Evolutionary conservation across 2,329 filamentous ascomycete species (phyloP), one percentile per base, ranked within the genome.

Genomic region (Fusarium tupiense): DNA sequence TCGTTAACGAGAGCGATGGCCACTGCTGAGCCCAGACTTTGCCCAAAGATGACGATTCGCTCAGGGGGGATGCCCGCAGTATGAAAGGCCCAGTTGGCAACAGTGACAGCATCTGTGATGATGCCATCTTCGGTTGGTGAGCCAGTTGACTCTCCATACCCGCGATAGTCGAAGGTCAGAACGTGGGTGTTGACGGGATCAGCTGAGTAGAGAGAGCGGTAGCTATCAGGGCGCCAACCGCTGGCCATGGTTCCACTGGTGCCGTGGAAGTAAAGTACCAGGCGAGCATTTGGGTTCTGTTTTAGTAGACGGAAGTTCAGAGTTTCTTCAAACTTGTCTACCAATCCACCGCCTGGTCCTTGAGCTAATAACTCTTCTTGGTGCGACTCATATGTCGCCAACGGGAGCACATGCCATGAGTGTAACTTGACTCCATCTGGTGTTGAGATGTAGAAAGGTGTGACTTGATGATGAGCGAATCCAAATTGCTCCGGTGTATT

Each of bases 361-460:
- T 71, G 63, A 13, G 7, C 86, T 82, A 80, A 84, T 14, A 78
- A 24, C 4, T 61, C 61, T 16, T 69, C 79, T 76, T 93, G 89
- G 75, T 93, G 85, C 61, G 44, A 44, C 47, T 73, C 59, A 29
- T 71, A 77, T 8, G 66, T 33, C 5, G 89, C 88, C 7, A 92
- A 79, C 1, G 92, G 92, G 44, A 94, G 83, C 37, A 94, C 85
- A 80, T 94, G 92, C 92, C 92, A 94, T 52, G 90, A 90, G 78
- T 92, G 93, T 8, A 94, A 82, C 3, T 84, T 88, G 78, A 92
- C 89, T 46, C 89, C 88, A 79, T 94, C 92, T 1, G 87, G 82
- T 0, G 92, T 93, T 6, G 81, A 82, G 44, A 94, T 81, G 67
- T 88, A 89, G 80, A 94, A 94, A 0, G 92, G 91, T 19, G 91